Evolutionary conservation across 2,329 filamentous ascomycete species (phyloP).

Genomic region (Fusarium citri): DNA sequence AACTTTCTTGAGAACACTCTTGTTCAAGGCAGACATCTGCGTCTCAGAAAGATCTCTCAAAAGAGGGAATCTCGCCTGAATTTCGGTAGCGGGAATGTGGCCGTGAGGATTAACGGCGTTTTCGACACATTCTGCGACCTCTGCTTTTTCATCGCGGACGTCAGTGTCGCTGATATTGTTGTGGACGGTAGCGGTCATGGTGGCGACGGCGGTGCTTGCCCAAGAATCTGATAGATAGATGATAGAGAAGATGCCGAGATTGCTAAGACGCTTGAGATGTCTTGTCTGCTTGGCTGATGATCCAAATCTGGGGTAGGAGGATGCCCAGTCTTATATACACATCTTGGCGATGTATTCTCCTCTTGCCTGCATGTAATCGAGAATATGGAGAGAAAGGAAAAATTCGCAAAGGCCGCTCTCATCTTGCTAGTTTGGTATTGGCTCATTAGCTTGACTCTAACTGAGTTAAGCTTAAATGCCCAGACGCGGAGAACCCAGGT

Average conservation of each 20-base stretch:
- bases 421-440: not conserved
- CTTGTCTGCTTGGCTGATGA: not conserved
- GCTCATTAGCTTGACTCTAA: not conserved
- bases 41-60: slow-evolving; percentile 36
- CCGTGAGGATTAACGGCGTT: slow-evolving; percentile 2
- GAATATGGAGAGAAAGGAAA: not conserved
- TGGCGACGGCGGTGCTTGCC: not conserved
- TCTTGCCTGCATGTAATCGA: not conserved
- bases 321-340: slow-evolving; percentile 6
- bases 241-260: not conserved
- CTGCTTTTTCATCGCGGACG: not conserved
- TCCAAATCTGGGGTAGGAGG: slow-evolving; percentile 4
- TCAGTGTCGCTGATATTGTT: slow-evolving; percentile 5
- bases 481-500: slow-evolving; percentile 7
- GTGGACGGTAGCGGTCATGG: slow-evolving; percentile 10
- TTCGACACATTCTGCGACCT: slow-evolving; percentile 15
- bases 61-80: slow-evolving; percentile 42
- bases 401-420: not conserved
- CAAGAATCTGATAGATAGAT: too few species aligned
- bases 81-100: slow-evolving; percentile 36
- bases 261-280: not conserved
- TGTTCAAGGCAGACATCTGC: slow-evolving; percentile 45
- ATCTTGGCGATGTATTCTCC: not conserved
- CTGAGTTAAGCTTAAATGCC: slow-evolving; percentile 10
- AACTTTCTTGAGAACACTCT: slow-evolving; percentile 46